Base-by-base conservation (phyloP, 148 eudicot genomes). In the Diospyros kaki region DNA sequence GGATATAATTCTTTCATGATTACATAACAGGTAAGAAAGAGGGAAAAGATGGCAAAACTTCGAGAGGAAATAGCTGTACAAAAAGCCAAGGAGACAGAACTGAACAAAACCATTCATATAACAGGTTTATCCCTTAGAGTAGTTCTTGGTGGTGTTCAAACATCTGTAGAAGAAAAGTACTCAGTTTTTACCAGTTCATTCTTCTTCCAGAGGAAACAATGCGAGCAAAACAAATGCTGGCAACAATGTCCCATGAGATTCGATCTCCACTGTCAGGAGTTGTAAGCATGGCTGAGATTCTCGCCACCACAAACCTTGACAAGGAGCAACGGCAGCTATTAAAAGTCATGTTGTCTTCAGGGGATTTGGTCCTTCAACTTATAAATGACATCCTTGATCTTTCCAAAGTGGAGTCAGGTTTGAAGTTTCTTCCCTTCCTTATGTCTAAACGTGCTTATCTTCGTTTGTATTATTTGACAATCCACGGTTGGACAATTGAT, bases 171-270 rank as follows among this genome's bases (percentile, higher is more conserved):
- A 58, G 18, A n/a, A 17, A 45, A 80, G 63, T 72, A 74, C 68
- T 39, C 58, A 53, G 17, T 9, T 78, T 38, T 28, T 39, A 51
- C 11, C 39, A 45, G 2, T 28, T 62, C 58, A 60, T 63, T 43
- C 44, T 77, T 69, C 71, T 70, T 66, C 71, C 81, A 94, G 98
- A 94, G 97, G 97, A 94, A 89, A 89, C 94, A 40, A 94, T 94
- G 98, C 80, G 98, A 76, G 97, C 94, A 15, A 94, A 94, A 78
- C 88, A 94, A 83, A 89, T 89, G 97, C 86, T 94, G 43, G 98
- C 98, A 41, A 94, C 98, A 63, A 94, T 94, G 98, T 94, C 98
- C 42, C 98, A 94, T 76, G 98, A 94, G 84, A 94, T 94, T 83
- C 79, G 98, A 82, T 94, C 98, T 60, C 98, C 98, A 54, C 77